Conservation (phyloP, 768 basidiomycete genomes). For the Hirschioporus abietinus region DNA sequence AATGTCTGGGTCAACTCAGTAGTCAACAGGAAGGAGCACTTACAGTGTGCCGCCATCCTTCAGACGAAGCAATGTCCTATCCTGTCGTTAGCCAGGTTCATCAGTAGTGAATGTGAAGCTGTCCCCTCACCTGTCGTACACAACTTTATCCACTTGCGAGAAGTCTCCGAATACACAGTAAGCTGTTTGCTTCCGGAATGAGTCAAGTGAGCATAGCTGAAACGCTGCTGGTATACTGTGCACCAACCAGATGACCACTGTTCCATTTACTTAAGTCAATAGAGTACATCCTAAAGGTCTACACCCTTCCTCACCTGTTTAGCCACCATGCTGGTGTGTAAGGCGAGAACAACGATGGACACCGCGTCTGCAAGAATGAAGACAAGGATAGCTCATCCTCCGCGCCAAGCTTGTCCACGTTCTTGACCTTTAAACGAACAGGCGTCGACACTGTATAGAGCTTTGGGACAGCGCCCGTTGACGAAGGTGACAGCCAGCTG, state of each 20-base stretch:
- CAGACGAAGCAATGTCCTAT: conserved; percentile 12
- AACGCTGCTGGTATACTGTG: background rate
- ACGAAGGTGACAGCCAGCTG: background rate
- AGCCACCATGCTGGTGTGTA: conserved; percentile 14
- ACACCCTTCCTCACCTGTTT: conserved; percentile 1
- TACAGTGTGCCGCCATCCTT: conserved; percentile 15
- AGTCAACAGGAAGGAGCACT: background rate
- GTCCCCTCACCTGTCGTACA: conserved; percentile 12
- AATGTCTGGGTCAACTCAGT: background rate
- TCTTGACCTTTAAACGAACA: background rate
- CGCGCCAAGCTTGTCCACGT: background rate
- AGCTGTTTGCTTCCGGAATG: conserved; percentile 9
- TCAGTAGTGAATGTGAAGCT: background rate
- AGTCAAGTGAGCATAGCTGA: background rate
- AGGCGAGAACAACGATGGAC: conserved; percentile 16
- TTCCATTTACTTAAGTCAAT: background rate
- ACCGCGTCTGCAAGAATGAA: conserved; percentile 14
- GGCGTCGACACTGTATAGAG: background rate
- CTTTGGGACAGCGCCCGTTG: background rate
- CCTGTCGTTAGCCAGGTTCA: background rate
- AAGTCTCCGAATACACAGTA: conserved; percentile 17
- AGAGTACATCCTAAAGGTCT: background rate
- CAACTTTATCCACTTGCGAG: conserved; percentile 12
- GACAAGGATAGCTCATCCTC: conserved; percentile 10
- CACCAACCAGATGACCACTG: conserved; percentile 13